These are phyloP conservation scores for Hortiboletus campestris DNA, from an alignment of 768 basidiomycete species.

Conservation along the genomic window DNA sequence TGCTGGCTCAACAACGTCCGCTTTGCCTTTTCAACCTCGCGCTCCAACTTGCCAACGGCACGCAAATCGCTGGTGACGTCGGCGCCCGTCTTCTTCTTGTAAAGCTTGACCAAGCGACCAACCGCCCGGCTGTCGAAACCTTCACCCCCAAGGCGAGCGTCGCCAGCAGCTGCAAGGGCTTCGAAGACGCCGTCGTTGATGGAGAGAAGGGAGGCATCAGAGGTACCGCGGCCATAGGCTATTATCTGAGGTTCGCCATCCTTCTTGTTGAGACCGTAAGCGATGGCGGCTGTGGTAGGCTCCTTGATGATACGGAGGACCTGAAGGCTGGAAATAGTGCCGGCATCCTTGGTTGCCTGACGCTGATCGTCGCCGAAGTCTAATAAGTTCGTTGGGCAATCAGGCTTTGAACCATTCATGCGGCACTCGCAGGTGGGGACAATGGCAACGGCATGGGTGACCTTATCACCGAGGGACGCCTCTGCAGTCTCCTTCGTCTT, in stretches of 20 bases:
- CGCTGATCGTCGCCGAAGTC: conserved; percentile 99
- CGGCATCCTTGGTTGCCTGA: conserved; percentile 98
- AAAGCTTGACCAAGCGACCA: conserved; percentile 82
- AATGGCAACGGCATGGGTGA: conserved; percentile 96
- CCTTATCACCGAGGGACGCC: conserved; percentile 93
- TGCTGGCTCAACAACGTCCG: conserved; percentile 91
- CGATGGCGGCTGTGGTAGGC: conserved; percentile 95
- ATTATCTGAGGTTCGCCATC: conserved; percentile 92
- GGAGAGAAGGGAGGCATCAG: conserved; percentile 94
- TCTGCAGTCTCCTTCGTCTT: conserved; percentile 99
- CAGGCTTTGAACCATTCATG: neutral
- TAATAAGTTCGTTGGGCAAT: conserved; percentile 40
- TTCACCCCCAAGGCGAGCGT: conserved; percentile 94
- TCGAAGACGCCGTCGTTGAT: conserved; percentile 94
- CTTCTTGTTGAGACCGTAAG: conserved; percentile 97
- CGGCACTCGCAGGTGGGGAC: conserved; percentile 81
- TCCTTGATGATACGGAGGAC: conserved; percentile 98
- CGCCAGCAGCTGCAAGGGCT: conserved; percentile 88
- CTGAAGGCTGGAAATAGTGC: conserved; percentile 89
- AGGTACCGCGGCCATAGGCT: conserved; percentile 98
- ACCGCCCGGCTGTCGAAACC: conserved; percentile 94
- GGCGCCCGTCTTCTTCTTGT: conserved; percentile 90
- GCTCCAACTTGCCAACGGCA: conserved; percentile 88
- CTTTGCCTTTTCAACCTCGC: conserved; percentile 93
- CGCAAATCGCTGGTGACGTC: conserved; percentile 77